Evolutionary conservation across 2,329 filamentous ascomycete species (phyloP), one percentile per base, ranked within the genome.

Genomic region (Stemphylium beticola): DNA sequence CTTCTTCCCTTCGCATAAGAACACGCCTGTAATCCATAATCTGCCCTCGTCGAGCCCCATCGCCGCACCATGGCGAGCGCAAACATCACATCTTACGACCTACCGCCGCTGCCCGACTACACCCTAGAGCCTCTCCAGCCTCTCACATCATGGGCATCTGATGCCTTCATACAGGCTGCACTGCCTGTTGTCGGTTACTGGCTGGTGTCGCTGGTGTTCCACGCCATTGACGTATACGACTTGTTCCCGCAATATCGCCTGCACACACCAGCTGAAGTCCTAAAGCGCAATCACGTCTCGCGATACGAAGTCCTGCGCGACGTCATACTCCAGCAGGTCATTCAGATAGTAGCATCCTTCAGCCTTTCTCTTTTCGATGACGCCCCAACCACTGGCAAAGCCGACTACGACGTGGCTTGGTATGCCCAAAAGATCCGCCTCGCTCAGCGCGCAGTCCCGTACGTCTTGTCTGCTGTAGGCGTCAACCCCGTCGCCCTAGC

Each of bases 211-310:
- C 78, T 91, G 74, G 78, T 93, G 73, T 99, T 96, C 80, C 93
- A 98, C 80, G 72, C 87, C 65, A 87, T 98, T 69, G 95, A 99
- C 77, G 81, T 87, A 54, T 87, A 88, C 77, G 91, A 97, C 75
- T 79, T 93, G 33, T 96, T 93, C 74, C 88, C 93, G 15, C 86
- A 96, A 68, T 97, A 98, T 78, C 89, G 95, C 60, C 83, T 99
- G 37, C 95, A 99, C 78, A 98, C 95, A 0, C 95, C 95, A 12
- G 92, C 92, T 47, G 93, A 98, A 77, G 89, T 98, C 60, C 74
- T 87, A 32, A 91, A 91, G 76, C 86, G 93, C 67, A 97, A 97
- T 77, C 91, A 91, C 70, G 93, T 92, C 48, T 85, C 90, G 41
- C 86, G 92, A 59, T 91, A 85, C 78, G 89, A 97, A 69, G 92